phyloP scores from a whole-genome alignment of 2,329 filamentous ascomycete species.

The Diaporthe citriasiana region DNA sequence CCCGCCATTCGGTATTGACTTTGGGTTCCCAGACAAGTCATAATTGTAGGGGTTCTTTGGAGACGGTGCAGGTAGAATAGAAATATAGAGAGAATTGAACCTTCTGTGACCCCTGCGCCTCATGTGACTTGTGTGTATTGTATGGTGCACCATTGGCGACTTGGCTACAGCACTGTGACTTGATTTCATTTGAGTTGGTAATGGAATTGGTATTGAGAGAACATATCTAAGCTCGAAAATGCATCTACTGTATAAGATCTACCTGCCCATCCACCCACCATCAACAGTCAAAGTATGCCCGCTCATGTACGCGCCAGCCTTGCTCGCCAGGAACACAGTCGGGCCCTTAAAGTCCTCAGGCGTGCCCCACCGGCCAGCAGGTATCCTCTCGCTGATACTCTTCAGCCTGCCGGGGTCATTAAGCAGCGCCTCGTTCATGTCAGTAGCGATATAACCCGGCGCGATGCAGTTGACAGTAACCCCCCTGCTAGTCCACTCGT shows the following conservation, averaged over 20 bases:
- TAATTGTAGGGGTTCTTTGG: background rate
- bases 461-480: constrained; percentile 91
- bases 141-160: no score
- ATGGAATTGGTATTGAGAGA: background rate
- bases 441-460: constrained; percentile 91
- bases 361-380: constrained; percentile 84
- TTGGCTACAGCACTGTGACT: background rate
- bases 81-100: background rate
- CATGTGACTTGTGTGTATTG: background rate
- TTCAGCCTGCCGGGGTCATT: constrained; percentile 77
- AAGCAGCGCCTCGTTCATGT: constrained; percentile 91
- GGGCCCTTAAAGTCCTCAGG: constrained; percentile 92
- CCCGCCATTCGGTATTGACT: constrained; percentile 76
- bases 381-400: constrained; percentile 85
- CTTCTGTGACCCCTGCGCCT: background rate
- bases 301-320: constrained; percentile 83
- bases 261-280: constrained; percentile 94
- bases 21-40: constrained; percentile 80
- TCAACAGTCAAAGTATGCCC: constrained; percentile 88
- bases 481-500: constrained; percentile 86
- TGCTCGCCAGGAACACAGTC: constrained; percentile 82
- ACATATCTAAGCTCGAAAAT: background rate
- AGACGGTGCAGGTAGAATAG: background rate
- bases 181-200: background rate
- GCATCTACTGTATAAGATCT: constrained; percentile 42